Base-by-base conservation (phyloP, 805 yeast genomes). In the Ogataea nakhonphanomensis region DNA sequence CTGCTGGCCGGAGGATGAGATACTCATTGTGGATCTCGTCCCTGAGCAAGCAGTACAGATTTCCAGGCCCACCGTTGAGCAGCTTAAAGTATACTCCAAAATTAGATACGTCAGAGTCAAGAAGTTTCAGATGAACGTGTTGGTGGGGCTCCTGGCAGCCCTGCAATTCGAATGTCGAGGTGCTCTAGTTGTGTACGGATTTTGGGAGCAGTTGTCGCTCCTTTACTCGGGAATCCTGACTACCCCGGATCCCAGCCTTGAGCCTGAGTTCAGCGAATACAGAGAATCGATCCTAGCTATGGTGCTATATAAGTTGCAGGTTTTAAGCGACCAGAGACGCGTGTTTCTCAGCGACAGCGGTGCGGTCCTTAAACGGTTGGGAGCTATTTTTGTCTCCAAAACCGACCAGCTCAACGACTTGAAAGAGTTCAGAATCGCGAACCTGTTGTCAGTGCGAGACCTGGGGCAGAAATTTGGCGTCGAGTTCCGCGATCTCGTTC, bases 121-220 rank as follows among this genome's bases (percentile, higher is more conserved):
- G 4, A 20, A 32, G 12, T 38, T 37, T 11, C 8, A 32, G 11
- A 28, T 46, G 21, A 34, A 20, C 6, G 30, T 15, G 1, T 14
- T 51, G 21, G 37, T 39, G 30, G 31, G 25, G n/a, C 39, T 45
- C 17, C 32, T 51, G 21, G 33, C 44, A 3, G 33, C n/a, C 17
- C 25, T 51, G 30, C 51, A 50, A 29, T 24, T 30, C n/a, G 40
- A 30, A 7, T 12, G 7, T 9, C 17, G 26, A 13, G 10, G 33
- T 2, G 13, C 25, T 5, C 32, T 55, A n/a, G 41, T 57, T 3
- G 25, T 58, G 13, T 43, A 54, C 43, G 64, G 64, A 8, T 36
- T 57, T n/a, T 28, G 57, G 29, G 51, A 54, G 25, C 36, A 33
- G 5, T 4, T 59, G 2, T 52, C 59, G 5, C 34, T 55, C 12